phyloP scores from a whole-genome alignment of 306 rosid genomes.

The Malus orientalis region DNA sequence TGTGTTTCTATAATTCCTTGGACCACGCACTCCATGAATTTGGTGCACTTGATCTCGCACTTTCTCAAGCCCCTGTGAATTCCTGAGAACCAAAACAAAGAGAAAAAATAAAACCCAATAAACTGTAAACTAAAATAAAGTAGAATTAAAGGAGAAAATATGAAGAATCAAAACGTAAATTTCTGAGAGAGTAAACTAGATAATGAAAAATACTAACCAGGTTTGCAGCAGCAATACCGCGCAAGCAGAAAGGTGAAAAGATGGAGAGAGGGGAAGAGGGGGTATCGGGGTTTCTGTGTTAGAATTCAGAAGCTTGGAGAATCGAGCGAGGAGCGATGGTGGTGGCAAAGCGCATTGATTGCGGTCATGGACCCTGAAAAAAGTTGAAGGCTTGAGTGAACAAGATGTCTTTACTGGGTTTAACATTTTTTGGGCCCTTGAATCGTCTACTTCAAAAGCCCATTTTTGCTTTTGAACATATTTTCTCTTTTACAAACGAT shows the following conservation, averaged over 20 bases:
- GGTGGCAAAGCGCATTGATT: background rate
- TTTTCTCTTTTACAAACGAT: background rate
- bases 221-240: background rate
- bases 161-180: background rate
- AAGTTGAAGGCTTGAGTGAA: background rate
- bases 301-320: background rate
- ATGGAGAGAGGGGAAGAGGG: background rate
- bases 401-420: background rate
- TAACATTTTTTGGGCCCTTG: background rate
- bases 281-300: background rate
- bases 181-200: background rate
- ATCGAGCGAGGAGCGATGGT: background rate
- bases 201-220: background rate
- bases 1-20: slow-evolving; percentile 91
- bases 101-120: background rate
- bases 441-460: background rate
- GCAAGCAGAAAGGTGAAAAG: background rate
- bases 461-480: background rate
- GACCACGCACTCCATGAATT: slow-evolving; percentile 81
- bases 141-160: background rate
- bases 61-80: background rate
- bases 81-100: background rate
- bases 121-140: background rate
- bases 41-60: background rate
- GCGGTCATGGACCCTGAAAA: background rate